Evolutionary conservation across 2,329 filamentous ascomycete species (phyloP), one percentile per base, ranked within the genome.

Genomic region (Fusarium sp.): DNA sequence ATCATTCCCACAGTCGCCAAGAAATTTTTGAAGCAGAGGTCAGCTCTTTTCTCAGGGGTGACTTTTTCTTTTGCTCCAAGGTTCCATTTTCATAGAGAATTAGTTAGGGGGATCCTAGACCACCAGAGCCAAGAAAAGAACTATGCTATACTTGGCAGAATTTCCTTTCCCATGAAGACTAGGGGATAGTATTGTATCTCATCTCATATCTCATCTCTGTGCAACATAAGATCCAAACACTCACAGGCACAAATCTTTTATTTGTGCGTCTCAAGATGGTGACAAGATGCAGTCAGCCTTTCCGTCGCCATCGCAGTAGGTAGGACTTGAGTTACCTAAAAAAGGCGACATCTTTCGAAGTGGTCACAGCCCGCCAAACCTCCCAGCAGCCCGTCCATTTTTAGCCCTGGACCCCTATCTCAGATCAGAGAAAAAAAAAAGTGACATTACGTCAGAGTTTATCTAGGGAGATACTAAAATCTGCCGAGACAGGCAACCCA

Each of bases 211-310:
- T 35, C 33, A 25, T 25, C 14, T 69, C 42, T 68, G 65, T 69
- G 40, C 52, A 43, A 69, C 65, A 33, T 33, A 46, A 69, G 65
- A 66, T 58, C 55, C 48, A n/a, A 35, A 35, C 17, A 35, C 14
- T 7, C 20, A 60, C 39, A 33, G n/a, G 18, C 13, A 45, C 46
- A 50, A 27, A 53, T 39, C 36, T 36, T 15, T 31, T 53, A 36
- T 57, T 58, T 53, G 60, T 17, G 37, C 48, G 45, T 54, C 27
- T 42, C 33, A 35, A 41, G 21, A 42, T 54, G 41, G 42, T 61
- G 54, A 68, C 47, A 66, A 62, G 46, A 46, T 66, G 65, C 65
- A 68, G 39, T 49, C 41, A 66, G 55, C 56, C 60, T 69, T 18
- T 62, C 62, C 14, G 27, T 23, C 23, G 49, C 37, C 18, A 23